Conservation (phyloP, 1,284 basidiomycete species). For the Cryptococcus sp. region DNA sequence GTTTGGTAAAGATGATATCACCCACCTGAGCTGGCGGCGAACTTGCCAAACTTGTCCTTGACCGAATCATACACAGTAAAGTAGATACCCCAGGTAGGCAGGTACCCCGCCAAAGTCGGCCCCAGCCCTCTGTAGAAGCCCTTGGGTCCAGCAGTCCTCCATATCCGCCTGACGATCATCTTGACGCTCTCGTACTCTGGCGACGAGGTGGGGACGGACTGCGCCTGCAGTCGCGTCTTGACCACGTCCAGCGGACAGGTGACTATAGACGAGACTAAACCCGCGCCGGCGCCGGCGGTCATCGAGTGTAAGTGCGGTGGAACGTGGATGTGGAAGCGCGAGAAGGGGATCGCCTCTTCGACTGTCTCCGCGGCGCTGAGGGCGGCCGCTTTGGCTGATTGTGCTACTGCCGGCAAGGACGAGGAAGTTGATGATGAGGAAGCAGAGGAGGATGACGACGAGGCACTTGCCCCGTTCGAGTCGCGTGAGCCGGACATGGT, state of each 20-base stretch:
- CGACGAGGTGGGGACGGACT: conserved; percentile 67
- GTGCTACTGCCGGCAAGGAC: no score
- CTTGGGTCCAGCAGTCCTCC: conserved; percentile 72
- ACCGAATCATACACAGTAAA: conserved; percentile 96
- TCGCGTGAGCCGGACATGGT: conserved; percentile 35
- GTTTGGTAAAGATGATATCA: background rate
- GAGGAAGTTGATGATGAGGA: background rate
- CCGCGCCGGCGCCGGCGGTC: conserved; percentile 62
- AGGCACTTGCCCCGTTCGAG: conserved; percentile 35
- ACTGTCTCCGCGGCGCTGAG: background rate
- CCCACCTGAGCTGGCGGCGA: conserved; percentile 49
- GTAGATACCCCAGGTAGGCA: conserved; percentile 97
- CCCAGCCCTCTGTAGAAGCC: conserved; percentile 92
- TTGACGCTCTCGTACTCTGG: conserved; percentile 73
- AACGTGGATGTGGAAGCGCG: conserved; percentile 21
- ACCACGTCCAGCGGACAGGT: conserved; percentile 97
- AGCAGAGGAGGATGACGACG: conserved; percentile 19
- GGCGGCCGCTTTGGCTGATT: background rate
- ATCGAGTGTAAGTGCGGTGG: conserved; percentile 52
- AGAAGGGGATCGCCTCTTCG: conserved; percentile 2
- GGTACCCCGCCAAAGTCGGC: conserved; percentile 90
- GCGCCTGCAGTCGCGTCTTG: conserved; percentile 95
- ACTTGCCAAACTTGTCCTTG: conserved; percentile 72
- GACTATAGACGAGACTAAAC: conserved; percentile 86
- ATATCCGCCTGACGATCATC: conserved; percentile 72